These are phyloP conservation scores for Raffaelea ambrosiae DNA, from an alignment of 2,329 filamentous ascomycete species.

Conservation along the genomic window DNA sequence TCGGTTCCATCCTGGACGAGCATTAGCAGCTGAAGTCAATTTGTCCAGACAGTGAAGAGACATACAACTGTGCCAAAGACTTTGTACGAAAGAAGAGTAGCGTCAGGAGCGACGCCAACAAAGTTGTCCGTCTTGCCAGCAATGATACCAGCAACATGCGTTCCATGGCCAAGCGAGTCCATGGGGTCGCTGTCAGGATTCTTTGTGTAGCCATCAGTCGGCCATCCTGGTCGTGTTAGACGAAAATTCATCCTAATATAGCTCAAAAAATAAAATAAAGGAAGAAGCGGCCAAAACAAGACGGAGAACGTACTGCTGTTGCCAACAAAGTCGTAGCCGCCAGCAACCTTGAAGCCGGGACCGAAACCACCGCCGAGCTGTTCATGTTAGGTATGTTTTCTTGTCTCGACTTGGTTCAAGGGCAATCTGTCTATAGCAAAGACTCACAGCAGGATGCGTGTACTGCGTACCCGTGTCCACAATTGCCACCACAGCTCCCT, in stretches of 20 bases:
- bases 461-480: slow-evolving; percentile 16
- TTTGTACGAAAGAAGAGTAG: slow-evolving; percentile 16
- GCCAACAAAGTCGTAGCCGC: slow-evolving; percentile 12
- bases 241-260: no score
- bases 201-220: slow-evolving; percentile 1
- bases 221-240: background rate
- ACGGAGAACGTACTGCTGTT: slow-evolving; percentile 3
- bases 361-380: slow-evolving; percentile 13
- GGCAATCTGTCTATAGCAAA: background rate
- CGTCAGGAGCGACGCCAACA: slow-evolving; percentile 18
- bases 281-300: no score
- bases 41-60: background rate
- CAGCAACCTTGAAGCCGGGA: slow-evolving; percentile 11
- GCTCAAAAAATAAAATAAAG: background rate
- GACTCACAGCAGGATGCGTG: slow-evolving; percentile 12
- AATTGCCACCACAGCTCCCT: slow-evolving; percentile 13
- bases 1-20: slow-evolving; percentile 14
- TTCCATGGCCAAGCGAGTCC: slow-evolving; percentile 16
- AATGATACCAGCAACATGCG: slow-evolving; percentile 19
- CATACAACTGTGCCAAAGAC: slow-evolving; percentile 8
- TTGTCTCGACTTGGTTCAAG: no score
- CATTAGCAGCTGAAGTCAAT: background rate
- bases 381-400: slow-evolving; percentile 10
- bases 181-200: slow-evolving; percentile 16
- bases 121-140: slow-evolving; percentile 15